Base-by-base conservation (phyloP, 441 rosid genomes). In the Adansonia madagascariensis region DNA sequence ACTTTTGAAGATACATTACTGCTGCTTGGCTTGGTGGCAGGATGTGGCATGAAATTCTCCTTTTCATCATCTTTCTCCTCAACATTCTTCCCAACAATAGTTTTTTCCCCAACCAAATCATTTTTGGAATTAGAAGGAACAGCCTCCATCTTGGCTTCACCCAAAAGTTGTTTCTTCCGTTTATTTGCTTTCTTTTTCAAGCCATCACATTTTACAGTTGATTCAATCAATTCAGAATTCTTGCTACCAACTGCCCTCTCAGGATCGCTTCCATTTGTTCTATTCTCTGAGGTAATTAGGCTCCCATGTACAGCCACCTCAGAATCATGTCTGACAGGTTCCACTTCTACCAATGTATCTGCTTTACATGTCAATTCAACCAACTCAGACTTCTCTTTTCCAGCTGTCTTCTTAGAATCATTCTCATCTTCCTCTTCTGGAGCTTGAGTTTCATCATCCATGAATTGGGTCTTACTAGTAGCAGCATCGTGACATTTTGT, bases 361-460 rank as follows among this genome's bases (percentile, higher is more conserved):
- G 75, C 82, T 69, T 82, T 72, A 44, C 63, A 24, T 52, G 65
- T 27, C 60, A 60, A 77, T 73, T 78, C 71, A 78, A 71, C 79
- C 73, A 46, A 63, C 70, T 77, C 80, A 46, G 79, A 24, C 59
- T 78, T 79, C 59, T 83, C 87, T 79, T 78, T 73, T 67, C 78
- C 66, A 24, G 49, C 43, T 3, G 68, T 63, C 74, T 79, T 73
- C 52, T 63, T 84, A 65, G 74, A 44, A 62, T 47, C 87, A 77
- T 6, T 41, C 53, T 78, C 81, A 67, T 79, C 79, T 71, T 75
- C 82, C 63, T 88, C 96, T 74, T 86, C 86, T 49, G 91, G 87
- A 78, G 87, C 75, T 81, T 88, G 83, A 57, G 92, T 90, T 77
- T 88, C 92, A 69, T 84, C 88, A 74, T 86, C 89, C 80, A 83